Conservation (phyloP, 73 alveolate species). For the Symbiodinium pilosum region DNA sequence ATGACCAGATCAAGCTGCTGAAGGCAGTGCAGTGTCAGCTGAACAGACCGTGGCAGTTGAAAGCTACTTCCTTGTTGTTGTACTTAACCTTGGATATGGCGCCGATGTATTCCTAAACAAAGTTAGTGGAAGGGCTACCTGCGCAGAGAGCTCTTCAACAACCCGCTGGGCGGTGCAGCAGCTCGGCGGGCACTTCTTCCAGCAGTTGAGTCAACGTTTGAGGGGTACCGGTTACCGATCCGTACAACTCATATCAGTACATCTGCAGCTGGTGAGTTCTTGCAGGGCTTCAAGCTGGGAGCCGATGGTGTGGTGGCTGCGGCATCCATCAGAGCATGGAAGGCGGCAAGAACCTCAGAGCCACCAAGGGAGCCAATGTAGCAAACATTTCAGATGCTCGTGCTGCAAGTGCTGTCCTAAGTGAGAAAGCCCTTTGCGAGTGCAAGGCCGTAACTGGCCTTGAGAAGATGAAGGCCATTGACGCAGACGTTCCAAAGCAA, state of each 20-base stretch:
- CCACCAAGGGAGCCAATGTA: neutral
- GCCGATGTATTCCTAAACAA: too few relatives aligned
- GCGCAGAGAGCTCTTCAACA: constrained; percentile 90
- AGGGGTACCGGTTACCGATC: neutral
- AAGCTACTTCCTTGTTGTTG: too few relatives aligned
- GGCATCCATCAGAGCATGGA: constrained; percentile 37
- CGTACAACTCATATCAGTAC: neutral
- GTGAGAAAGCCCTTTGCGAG: neutral
- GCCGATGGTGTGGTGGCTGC: neutral
- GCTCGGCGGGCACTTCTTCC: neutral
- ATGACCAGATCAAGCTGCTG: constrained; percentile 77
- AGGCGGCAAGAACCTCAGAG: constrained; percentile 12
- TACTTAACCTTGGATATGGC: neutral
- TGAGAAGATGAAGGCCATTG: constrained; percentile 71
- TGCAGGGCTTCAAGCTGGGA: neutral
- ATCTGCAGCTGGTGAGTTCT: neutral
- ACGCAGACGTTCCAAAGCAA: constrained; percentile 91
- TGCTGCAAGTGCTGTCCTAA: neutral
- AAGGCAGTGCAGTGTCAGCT: neutral
- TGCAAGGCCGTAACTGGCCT: constrained; percentile 45
- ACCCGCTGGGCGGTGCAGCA: neutral
- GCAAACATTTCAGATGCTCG: neutral
- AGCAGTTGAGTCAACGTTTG: neutral
- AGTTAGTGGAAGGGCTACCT: constrained; percentile 77
- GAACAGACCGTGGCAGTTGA: too few relatives aligned